phyloP scores from a whole-genome alignment of 495 filamentous ascomycete species.

The Trypethelium eluteriae region DNA sequence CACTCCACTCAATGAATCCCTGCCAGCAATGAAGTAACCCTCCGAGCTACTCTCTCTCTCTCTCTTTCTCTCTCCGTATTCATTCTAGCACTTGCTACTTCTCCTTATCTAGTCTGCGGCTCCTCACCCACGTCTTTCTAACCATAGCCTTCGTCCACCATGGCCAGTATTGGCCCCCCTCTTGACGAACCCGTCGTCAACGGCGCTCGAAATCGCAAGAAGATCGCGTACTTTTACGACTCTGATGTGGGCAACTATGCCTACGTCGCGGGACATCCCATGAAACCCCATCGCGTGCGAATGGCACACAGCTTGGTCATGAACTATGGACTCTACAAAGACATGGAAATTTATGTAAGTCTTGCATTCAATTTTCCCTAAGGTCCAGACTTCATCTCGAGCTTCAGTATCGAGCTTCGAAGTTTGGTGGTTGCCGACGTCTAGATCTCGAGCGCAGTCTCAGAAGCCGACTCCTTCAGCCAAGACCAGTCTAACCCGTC shows the following conservation, averaged over 20 bases:
- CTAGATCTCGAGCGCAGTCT: background rate
- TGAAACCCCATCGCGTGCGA: constrained; percentile 98
- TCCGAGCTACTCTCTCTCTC: too few relatives aligned
- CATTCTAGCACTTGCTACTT: background rate
- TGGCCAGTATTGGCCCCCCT: constrained; percentile 15
- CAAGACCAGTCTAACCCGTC: background rate
- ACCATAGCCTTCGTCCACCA: background rate
- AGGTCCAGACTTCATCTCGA: background rate
- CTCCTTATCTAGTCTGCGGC: background rate
- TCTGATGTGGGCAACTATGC: constrained; percentile 96
- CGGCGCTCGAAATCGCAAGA: constrained; percentile 42
- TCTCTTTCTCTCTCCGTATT: too few relatives aligned
- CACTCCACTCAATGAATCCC: background rate
- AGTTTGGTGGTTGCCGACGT: background rate
- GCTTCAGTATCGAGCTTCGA: background rate
- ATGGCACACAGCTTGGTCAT: constrained; percentile 96
- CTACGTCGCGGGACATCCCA: constrained; percentile 95
- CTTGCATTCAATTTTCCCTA: background rate
- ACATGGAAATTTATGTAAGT: constrained; percentile 97
- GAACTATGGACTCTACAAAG: constrained; percentile 98
- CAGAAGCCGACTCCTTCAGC: background rate
- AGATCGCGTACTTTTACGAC: constrained; percentile 95
- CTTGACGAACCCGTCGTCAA: constrained; percentile 15
- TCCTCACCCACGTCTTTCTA: background rate
- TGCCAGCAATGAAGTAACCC: too few relatives aligned